phyloP scores from a whole-genome alignment of 1,284 basidiomycete genomes.

The Cryptococcus sp. region DNA sequence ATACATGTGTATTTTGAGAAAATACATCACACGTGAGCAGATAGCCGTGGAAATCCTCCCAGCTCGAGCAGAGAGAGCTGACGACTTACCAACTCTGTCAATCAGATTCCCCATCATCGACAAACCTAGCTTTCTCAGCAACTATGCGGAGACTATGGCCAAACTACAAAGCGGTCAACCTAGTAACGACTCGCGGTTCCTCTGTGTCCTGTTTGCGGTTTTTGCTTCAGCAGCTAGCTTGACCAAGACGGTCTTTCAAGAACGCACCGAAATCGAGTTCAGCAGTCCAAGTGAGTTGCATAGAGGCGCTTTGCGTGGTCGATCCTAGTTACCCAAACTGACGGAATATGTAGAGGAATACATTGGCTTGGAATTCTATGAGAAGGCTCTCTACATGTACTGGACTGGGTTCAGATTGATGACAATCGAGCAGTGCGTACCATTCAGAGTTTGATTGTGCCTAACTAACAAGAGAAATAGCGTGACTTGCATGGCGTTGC shows the following conservation, averaged over 20 bases:
- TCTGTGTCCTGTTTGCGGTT: constrained; percentile 18
- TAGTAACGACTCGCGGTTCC: constrained; percentile 7
- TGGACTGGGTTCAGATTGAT: constrained; percentile 11
- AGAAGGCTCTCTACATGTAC: constrained; percentile 18
- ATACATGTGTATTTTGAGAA: constrained; percentile 15
- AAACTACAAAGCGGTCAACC: constrained; percentile 3
- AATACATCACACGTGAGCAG: constrained; percentile 15
- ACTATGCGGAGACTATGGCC: constrained; percentile 5
- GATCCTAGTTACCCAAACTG: too few species aligned
- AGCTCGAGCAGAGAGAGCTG: not conserved
- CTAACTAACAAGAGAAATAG: not conserved
- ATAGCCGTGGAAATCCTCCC: not conserved
- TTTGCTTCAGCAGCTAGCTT: constrained; percentile 15
- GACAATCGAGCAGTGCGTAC: constrained; percentile 14
- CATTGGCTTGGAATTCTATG: constrained; percentile 19
- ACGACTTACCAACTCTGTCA: too few species aligned
- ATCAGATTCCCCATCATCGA: constrained; percentile 10
- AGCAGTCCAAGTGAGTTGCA: constrained; percentile 9
- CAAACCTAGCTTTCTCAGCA: not conserved
- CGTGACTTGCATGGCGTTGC: constrained; percentile 13
- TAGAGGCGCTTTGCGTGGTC: not conserved
- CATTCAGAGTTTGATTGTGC: not conserved
- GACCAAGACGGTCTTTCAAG: constrained; percentile 9
- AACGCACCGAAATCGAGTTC: constrained; percentile 8
- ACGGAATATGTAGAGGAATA: constrained; percentile 7